A percentile compares a stretch with the other conserved stretches of the same genome.
These are phyloP conservation scores for Talaromyces piceae DNA, from an alignment of 2,329 filamentous ascomycete species.

Conservation along the genomic window DNA sequence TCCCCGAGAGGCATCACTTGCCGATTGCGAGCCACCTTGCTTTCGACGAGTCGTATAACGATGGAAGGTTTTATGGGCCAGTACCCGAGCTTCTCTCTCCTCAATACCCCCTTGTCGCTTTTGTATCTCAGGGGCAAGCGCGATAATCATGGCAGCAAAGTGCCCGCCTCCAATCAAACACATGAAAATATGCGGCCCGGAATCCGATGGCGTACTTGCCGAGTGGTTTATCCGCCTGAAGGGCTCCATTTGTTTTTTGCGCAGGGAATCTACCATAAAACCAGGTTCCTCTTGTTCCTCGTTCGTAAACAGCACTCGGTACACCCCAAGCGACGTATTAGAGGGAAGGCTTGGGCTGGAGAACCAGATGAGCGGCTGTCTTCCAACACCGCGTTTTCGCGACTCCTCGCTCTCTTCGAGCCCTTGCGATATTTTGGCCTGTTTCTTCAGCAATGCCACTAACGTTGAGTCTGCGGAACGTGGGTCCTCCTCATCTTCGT, in stretches of 20 bases:
- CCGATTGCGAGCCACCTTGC: slow-evolving; percentile 89
- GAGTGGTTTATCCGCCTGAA: slow-evolving; percentile 30
- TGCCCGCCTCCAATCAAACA: slow-evolving; percentile 99
- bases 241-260: slow-evolving; percentile 68
- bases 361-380: slow-evolving; percentile 79
- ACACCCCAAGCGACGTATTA: slow-evolving; percentile 77
- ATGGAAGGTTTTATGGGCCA: slow-evolving; percentile 97
- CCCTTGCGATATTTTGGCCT: slow-evolving; percentile 19
- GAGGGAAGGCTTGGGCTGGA: slow-evolving; percentile 64
- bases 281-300: slow-evolving; percentile 61
- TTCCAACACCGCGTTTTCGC: slow-evolving; percentile 51
- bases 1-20: slow-evolving; percentile 90
- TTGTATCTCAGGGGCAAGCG: slow-evolving; percentile 69
- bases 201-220: slow-evolving; percentile 26
- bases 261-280: slow-evolving; percentile 60
- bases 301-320: slow-evolving; percentile 69
- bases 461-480: slow-evolving; percentile 47
- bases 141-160: slow-evolving; percentile 94
- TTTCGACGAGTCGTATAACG: slow-evolving; percentile 93
- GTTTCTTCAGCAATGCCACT: slow-evolving; percentile 49
- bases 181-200: slow-evolving; percentile 78
- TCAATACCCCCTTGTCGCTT: slow-evolving; percentile 64
- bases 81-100: slow-evolving; percentile 76
- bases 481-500: slow-evolving; percentile 54
- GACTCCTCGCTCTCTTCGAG: slow-evolving; percentile 42